These are phyloP conservation scores for Globisporangium mamillatum DNA, from an alignment of 352 stramenopile species.

Conservation along the genomic window DNA sequence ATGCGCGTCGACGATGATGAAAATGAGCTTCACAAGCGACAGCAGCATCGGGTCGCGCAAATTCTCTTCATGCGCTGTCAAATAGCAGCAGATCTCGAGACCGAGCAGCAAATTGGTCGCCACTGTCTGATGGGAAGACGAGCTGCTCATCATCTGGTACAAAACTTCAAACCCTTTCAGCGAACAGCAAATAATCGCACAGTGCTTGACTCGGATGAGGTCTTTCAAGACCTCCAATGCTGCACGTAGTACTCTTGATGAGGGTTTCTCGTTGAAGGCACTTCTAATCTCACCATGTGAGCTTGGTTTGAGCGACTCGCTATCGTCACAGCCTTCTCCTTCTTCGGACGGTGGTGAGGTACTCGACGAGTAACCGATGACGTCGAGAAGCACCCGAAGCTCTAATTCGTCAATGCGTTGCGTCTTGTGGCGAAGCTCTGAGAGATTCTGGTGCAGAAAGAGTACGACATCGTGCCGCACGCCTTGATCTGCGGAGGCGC, in stretches of 20 bases:
- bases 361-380: constrained; percentile 10
- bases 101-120: constrained; percentile 17
- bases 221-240: constrained; percentile 31
- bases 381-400: constrained; percentile 19
- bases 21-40: constrained; percentile 31
- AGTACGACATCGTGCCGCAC: constrained; percentile 17
- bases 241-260: constrained; percentile 18
- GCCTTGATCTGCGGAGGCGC: constrained; percentile 4
- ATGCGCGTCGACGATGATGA: constrained; percentile 10
- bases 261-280: background rate
- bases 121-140: constrained; percentile 26
- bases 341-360: background rate
- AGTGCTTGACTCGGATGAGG: constrained; percentile 28
- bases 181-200: constrained; percentile 22
- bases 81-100: constrained; percentile 37
- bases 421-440: constrained; percentile 25
- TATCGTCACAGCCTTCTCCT: background rate
- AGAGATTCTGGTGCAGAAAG: constrained; percentile 25
- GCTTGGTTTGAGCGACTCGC: constrained; percentile 10
- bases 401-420: constrained; percentile 27
- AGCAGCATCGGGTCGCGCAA: constrained; percentile 13
- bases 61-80: constrained; percentile 33
- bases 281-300: background rate
- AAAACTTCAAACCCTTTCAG: constrained; percentile 25
- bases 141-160: constrained; percentile 30